phyloP scores from a whole-genome alignment of 495 filamentous ascomycete genomes.

The Amphirosellinia nigrospora region DNA sequence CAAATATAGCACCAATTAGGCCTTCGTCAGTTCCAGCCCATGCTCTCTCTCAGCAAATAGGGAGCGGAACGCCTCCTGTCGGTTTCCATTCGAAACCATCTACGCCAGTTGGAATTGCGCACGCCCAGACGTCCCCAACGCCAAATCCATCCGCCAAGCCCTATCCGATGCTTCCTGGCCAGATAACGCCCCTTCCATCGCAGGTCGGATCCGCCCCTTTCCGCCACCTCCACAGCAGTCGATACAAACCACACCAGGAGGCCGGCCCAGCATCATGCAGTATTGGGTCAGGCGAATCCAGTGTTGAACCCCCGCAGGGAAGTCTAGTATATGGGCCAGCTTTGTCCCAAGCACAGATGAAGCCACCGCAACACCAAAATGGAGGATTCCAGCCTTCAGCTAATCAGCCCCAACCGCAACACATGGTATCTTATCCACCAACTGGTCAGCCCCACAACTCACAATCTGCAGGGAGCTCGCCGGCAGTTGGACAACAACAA shows the following conservation, averaged over 20 bases:
- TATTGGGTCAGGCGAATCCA: conserved; percentile 9
- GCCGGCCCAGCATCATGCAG: background rate
- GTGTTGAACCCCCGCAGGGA: conserved; percentile 3
- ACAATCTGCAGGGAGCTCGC: background rate
- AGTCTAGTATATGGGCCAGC: conserved; percentile 19
- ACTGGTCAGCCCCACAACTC: background rate
- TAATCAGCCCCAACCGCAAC: conserved; percentile 6
- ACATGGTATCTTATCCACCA: conserved; percentile 1
- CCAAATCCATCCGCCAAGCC: conserved; percentile 25
- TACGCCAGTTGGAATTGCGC: background rate
- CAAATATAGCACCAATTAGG: conserved; percentile 15
- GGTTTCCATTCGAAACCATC: background rate
- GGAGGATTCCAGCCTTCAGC: conserved; percentile 3
- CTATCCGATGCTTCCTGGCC: conserved; percentile 41
- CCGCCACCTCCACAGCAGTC: conserved; percentile 2
- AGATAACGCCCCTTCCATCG: conserved; percentile 36
- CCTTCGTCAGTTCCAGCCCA: conserved; percentile 17
- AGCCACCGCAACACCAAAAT: conserved; percentile 28
- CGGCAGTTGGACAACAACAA: conserved; percentile 1
- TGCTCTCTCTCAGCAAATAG: background rate
- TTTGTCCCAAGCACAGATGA: conserved; percentile 24
- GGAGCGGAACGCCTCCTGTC: background rate
- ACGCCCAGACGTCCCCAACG: background rate
- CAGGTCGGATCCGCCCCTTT: conserved; percentile 34
- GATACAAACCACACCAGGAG: conserved; percentile 18